phyloP scores from a whole-genome alignment of 1,139 yeast species.

The Yamadazyma triangularis region DNA sequence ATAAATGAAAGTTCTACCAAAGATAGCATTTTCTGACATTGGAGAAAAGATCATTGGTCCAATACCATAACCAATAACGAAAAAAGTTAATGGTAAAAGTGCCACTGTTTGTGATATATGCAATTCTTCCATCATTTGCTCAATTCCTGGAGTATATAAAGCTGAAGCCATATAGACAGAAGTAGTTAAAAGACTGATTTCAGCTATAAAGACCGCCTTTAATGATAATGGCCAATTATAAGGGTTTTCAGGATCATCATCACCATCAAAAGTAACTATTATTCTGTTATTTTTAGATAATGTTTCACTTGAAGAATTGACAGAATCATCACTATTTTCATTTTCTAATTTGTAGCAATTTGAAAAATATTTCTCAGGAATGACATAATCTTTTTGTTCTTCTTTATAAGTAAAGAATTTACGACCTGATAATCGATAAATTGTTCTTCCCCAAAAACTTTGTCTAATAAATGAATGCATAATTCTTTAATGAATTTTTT shows the following conservation, averaged over 20 bases:
- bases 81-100: conserved; percentile 31
- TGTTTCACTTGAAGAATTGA: not conserved
- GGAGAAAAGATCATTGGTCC: conserved; percentile 56
- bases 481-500: too few relatives aligned
- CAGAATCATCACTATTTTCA: too few relatives aligned
- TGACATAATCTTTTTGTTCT: conserved; percentile 25
- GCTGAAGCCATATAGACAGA: conserved; percentile 25
- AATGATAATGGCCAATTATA: conserved; percentile 20
- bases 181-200: conserved; percentile 16
- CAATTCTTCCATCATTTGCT: conserved; percentile 36
- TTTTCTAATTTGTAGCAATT: not conserved
- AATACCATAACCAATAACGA: conserved; percentile 50
- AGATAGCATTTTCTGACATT: conserved; percentile 39
- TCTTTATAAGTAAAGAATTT: conserved; percentile 26
- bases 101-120: conserved; percentile 40
- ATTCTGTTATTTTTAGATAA: not conserved
- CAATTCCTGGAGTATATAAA: conserved; percentile 25
- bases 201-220: conserved; percentile 15
- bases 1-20: conserved; percentile 48
- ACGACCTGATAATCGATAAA: conserved; percentile 29
- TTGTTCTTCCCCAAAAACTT: conserved; percentile 29
- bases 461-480: too few relatives aligned
- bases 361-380: conserved; percentile 28
- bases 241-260: conserved; percentile 27
- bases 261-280: conserved; percentile 5